Conservation (phyloP, 2,329 filamentous ascomycete genomes). For the Penicillium brasilianum region DNA sequence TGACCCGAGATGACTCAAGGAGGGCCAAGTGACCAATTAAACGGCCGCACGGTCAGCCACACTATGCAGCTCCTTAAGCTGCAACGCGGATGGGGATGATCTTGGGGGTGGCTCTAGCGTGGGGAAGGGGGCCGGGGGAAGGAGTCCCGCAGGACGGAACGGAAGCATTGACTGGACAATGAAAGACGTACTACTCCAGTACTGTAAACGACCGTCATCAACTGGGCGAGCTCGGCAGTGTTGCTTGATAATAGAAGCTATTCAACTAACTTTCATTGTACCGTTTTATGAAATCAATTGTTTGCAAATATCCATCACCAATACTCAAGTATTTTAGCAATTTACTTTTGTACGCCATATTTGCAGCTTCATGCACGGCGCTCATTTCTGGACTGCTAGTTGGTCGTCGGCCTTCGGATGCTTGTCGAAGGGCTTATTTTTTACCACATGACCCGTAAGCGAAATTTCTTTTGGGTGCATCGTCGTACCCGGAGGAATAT, state of each 20-base stretch:
- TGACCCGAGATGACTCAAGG: constrained; percentile 32
- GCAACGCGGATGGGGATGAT: constrained; percentile 10
- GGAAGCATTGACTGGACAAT: not conserved
- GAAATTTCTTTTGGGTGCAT: not conserved
- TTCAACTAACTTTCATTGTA: not conserved
- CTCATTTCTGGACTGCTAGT: not conserved
- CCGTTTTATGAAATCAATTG: not conserved
- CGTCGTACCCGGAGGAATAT: not conserved
- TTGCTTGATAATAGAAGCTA: not conserved
- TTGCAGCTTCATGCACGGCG: not conserved
- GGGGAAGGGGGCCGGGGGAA: not conserved
- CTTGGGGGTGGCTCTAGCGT: constrained; percentile 7
- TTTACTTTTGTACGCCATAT: not conserved
- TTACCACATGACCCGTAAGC: not conserved
- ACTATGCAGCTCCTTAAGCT: constrained; percentile 12
- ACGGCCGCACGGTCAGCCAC: constrained; percentile 20
- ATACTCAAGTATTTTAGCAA: not conserved
- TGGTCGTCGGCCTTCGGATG: not conserved
- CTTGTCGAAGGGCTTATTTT: not conserved
- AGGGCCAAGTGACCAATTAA: constrained; percentile 28
- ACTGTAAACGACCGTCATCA: too few relatives aligned
- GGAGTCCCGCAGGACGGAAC: not conserved
- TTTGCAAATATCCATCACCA: not conserved
- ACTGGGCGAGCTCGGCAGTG: not conserved
- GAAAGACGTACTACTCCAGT: not conserved